Conservation (phyloP, 2,329 filamentous ascomycete species). For the Corniculantispora saksenae region DNA sequence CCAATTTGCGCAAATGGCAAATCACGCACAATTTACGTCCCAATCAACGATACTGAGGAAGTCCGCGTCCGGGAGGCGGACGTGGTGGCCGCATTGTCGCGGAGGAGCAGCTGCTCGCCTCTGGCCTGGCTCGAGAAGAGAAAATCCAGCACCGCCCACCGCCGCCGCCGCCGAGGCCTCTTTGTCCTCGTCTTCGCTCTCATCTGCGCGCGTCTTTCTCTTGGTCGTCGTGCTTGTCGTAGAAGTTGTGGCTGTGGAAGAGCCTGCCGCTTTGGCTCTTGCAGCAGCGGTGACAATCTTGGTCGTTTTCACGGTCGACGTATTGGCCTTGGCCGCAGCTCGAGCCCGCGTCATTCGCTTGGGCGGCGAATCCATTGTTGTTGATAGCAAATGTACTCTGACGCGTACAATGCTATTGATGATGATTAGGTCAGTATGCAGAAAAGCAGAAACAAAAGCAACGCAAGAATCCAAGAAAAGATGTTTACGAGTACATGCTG, state of each 20-base stretch:
- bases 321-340: conserved; percentile 44
- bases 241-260: conserved; percentile 31
- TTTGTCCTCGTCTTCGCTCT: conserved; percentile 50
- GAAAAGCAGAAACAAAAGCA: conserved; percentile 22
- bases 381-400: conserved; percentile 20
- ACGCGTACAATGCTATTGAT: conserved; percentile 13
- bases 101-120: background rate
- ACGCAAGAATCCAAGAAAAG: conserved; percentile 29
- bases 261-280: conserved; percentile 44
- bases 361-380: conserved; percentile 58
- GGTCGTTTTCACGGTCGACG: conserved; percentile 41
- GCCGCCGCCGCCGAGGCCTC: no score
- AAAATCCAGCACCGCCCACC: background rate
- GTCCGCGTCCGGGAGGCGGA: conserved; percentile 31
- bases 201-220: conserved; percentile 57
- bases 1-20: conserved; percentile 34
- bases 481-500: conserved; percentile 23
- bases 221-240: conserved; percentile 39
- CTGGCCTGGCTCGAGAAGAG: background rate
- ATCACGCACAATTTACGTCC: conserved; percentile 34
- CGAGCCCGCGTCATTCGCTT: conserved; percentile 59
- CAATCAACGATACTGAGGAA: conserved; percentile 26
- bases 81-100: conserved; percentile 29
- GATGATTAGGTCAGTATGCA: conserved; percentile 29
- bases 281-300: conserved; percentile 51